Base-by-base conservation (phyloP, 2,329 filamentous ascomycete genomes). In the Phyllosticta citriasiana region DNA sequence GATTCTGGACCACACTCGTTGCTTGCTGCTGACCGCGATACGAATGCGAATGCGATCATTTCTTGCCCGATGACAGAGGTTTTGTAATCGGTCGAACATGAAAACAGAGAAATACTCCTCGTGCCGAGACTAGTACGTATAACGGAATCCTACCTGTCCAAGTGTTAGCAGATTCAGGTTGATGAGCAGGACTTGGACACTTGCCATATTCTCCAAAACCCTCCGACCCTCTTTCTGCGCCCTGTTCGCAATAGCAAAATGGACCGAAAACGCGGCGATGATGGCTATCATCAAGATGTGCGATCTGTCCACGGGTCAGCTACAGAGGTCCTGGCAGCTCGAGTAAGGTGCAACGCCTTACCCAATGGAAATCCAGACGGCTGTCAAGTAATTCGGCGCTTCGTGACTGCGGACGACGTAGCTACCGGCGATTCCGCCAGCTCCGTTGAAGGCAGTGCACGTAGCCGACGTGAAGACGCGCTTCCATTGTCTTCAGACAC, bases 361-460 rank as follows among this genome's bases (percentile, higher is more conserved):
- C 63, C 81, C 84, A 62, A 88, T 85, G 12, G 82, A 85, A 14
- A 87, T 79, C 84, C 84, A 88, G 14, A 88, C 80, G 1, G 86
- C 86, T 2, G 85, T 88, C 62, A 77, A 70, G 70, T 88, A 88
- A 61, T 76, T 72, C 6, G 86, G 86, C 2, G 84, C 84, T 68
- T 88, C 85, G 8, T 77, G 70, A 63, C 80, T 77, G 26, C 82
- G 76, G 2, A 88, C 83, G 64, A 88, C 87, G 67, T 84, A 88
- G 67, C 82, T 85, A 1, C 84, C 85, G 1, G 84, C 84, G 63
- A 87, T 84, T 0, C 84, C 84, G 8, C 84, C 84, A 16, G 84
- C 79, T 0, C 84, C 84, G 65, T 87, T 87, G 67, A 78, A 80
- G 8, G 82, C 83, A 10, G 83, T 82, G 2, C 86, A 79, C 0